Base-by-base conservation (phyloP, 2,329 filamentous ascomycete species). In the Zasmidium angulare region DNA sequence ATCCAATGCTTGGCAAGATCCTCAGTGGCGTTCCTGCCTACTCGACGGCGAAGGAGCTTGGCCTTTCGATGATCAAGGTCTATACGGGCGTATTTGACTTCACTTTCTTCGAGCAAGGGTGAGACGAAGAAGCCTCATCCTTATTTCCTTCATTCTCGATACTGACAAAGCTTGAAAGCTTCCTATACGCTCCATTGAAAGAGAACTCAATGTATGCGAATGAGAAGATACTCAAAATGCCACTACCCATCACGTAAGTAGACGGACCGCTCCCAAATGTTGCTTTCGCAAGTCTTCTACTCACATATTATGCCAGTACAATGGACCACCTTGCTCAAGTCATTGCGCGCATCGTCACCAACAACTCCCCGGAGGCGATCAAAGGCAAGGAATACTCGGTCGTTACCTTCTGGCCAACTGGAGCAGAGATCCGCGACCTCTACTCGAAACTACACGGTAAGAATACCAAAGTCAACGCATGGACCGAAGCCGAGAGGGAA, bases 401-500 rank as follows among this genome's bases (percentile, higher is more conserved):
- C 29, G 53, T 60, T 43, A 51, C 53, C 22, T 60, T 60, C 47
- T 60, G 58, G 58, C 46, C 58, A 6, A 60, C 58, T 9, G 58
- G 58, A 2, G 10, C 56, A 9, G 58, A 60, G 19, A 21, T 60
- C 11, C 43, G 19, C 24, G 58, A 60, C n/a, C 53, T 60, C 17
- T 60, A 60, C 53, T 29, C 46, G 3, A 56, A 60, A n/a, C n/a
- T 60, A n/a, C 31, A 60, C 36, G 58, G 58, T 26, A 56, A 56
- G 36, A 17, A 21, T 11, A 46, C 53, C 7, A 21, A 56, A 31
- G 40, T 60, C 24, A 56, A 52, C n/a, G 53, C 51, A 19, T 60
- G 31, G 26, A 60, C 58, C 1, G 12, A 9, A 26, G 36, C 19
- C 10, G 53, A 60, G 12, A 9, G 53, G 11, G 58, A 60, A 23